Base-by-base conservation (phyloP, 1,139 yeast genomes). In the Taphrina confusa region DNA sequence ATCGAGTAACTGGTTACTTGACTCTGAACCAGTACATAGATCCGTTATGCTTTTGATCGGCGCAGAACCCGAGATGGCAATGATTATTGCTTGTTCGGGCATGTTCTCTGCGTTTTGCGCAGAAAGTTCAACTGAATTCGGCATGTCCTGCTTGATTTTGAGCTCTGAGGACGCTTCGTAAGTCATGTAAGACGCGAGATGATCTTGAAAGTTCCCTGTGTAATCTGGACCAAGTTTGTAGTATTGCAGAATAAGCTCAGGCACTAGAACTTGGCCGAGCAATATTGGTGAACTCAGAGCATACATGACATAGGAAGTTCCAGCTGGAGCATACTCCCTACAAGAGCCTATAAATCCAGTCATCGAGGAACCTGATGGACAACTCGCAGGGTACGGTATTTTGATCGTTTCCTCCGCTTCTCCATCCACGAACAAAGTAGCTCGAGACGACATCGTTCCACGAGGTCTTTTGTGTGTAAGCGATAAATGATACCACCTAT, bases 181-280 rank as follows among this genome's bases (percentile, higher is more conserved):
- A 11, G 72, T 70, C 57, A 78, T 64, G 20, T 72, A 70, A 27
- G 69, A 68, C n/a, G 70, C 60, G 2, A 76, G 60, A 44, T 65
- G 60, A 61, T 76, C 79, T 40, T 74, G 75, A 60, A 69, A 78
- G 18, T 65, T 65, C 1, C 78, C 80, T 4, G 73, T 63, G 63
- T 78, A 78, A 4, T 67, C 63, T 5, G 74, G 74, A 0, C 80
- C 80, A 5, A 79, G 64, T 28, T 66, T 66, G 56, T 71, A 72
- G 0, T 78, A 71, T 33, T 20, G 28, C 16, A n/a, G 18, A 11
- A 47, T 20, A 14, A 47, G 40, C 23, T 47, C 52, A 8, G 52
- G 52, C 16, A 20, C 6, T 20, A 47, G 36, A 14, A 47, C 31
- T 22, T 33, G 52, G 6, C 42, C 42, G 3, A 47, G 31, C 20